Evolutionary conservation across 257 asterid species (phyloP).

Genomic region (Penstemon davidsonii): DNA sequence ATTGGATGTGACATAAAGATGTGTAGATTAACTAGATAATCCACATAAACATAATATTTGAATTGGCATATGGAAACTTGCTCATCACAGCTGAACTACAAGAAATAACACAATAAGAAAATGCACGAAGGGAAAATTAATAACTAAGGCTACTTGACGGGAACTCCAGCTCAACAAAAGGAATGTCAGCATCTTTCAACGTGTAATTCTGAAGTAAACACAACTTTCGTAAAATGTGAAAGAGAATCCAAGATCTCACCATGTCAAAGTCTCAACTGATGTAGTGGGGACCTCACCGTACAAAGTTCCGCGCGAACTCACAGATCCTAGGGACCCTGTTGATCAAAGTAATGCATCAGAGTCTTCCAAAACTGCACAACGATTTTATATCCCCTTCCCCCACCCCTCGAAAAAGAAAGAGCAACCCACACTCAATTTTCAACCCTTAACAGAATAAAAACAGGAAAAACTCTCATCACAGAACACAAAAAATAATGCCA

Average conservation of each 20-base stretch:
- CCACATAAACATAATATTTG: not conserved
- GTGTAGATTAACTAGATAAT: not conserved
- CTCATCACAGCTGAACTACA: conserved; percentile 1
- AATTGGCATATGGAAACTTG: not conserved
- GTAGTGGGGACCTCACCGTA: conserved; percentile 48
- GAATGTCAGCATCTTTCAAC: conserved; percentile 8
- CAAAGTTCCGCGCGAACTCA: conserved; percentile 78
- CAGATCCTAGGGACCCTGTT: conserved; percentile 83
- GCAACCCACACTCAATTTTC: too few relatives aligned
- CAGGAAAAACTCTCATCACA: not conserved
- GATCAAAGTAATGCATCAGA: conserved; percentile 26
- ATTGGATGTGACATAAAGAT: not conserved
- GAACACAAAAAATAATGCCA: conserved; percentile 8
- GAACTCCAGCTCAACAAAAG: not conserved
- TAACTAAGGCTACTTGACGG: not conserved
- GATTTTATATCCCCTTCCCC: too few relatives aligned
- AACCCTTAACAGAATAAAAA: too few relatives aligned
- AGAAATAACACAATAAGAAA: conserved; percentile 1
- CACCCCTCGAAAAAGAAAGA: too few relatives aligned
- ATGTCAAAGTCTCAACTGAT: conserved; percentile 50
- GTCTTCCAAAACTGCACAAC: not conserved
- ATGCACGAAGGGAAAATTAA: not conserved
- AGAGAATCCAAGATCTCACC: conserved; percentile 53
- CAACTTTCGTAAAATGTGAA: not conserved
- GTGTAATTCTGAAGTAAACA: conserved; percentile 26